Evolutionary conservation across 2,329 filamentous ascomycete genomes (phyloP), one percentile per base, ranked within the genome.

Genomic region (Hysterium pulicare): DNA sequence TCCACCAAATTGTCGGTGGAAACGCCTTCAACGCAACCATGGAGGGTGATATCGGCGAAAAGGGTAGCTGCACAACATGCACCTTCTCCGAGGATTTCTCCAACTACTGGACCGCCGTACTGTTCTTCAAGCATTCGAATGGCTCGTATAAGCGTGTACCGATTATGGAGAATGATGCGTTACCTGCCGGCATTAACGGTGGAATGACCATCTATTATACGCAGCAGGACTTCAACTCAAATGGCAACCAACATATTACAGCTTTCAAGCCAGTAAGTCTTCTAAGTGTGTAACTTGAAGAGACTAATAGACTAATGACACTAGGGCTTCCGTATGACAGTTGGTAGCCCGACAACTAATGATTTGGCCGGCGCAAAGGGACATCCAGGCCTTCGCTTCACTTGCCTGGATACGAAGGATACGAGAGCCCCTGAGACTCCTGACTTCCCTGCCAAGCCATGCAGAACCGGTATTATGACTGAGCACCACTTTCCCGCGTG

Each of bases 181-280:
- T 53, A 9, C 50, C 53, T 4, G 53, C 51, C 15, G 51, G 55
- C 8, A 58, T 61, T 39, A 59, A 57, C 32, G 57, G 57, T 32
- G 58, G 58, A 9, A 59, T 61, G 58, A 62, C 58, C 6, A 47
- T 62, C 36, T 62, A 62, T 42, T 59, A 61, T 33, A 59, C 53
- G 0, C 57, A 62, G 49, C 46, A 61, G 34, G 61, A 63, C 40
- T 69, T 71, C 53, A 64, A 58, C 49, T 64, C 60, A 16, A 60
- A 62, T 24, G 55, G 55, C n/a, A 58, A 57, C 32, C 42, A 55
- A 15, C 58, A 58, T 37, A 59, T 59, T 21, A 62, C 49, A 4
- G 47, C 57, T 1, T 54, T 62, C 44, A 47, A 47, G 4, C 46
- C 48, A 22, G 50, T 58, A 32, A 11, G 31, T 37, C 31, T 9